Evolutionary conservation across 495 filamentous ascomycete genomes (phyloP).

Genomic region (Aspergillus biplanus): DNA sequence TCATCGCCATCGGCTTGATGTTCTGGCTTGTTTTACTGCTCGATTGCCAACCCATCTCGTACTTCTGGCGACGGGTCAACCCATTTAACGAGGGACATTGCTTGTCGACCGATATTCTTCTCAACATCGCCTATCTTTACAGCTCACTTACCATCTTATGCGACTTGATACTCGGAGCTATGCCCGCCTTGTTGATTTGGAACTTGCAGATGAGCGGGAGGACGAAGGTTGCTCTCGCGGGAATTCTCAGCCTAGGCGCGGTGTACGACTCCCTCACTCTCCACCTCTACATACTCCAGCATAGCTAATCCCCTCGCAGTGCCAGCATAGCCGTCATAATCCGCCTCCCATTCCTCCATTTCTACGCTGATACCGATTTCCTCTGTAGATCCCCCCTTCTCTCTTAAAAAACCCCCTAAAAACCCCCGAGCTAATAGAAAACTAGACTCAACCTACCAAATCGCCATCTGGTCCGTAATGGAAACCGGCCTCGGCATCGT

Average conservation of each 20-base stretch:
- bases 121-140: conserved; percentile 35
- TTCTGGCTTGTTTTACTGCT: conserved; percentile 34
- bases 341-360: conserved; percentile 32
- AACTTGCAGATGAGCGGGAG: conserved; percentile 32
- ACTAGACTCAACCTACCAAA: conserved; percentile 31
- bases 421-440: conserved; percentile 4
- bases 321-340: conserved; percentile 34
- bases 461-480: conserved; percentile 38
- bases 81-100: conserved; percentile 23
- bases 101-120: conserved; percentile 12
- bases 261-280: conserved; percentile 24
- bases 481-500: conserved; percentile 41
- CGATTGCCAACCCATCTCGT: conserved; percentile 35
- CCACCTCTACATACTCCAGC: too few species aligned
- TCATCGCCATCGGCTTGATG: conserved; percentile 21
- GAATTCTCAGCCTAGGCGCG: conserved; percentile 34
- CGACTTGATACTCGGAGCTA: conserved; percentile 36
- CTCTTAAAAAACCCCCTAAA: not conserved
- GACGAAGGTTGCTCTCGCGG: conserved; percentile 31
- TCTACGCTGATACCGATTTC: conserved; percentile 30
- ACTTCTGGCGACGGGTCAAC: conserved; percentile 33
- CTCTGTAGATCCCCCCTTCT: conserved; percentile 27
- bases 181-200: conserved; percentile 32
- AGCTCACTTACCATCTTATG: conserved; percentile 31
- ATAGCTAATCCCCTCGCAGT: conserved; percentile 10